Evolutionary conservation across 768 basidiomycete species (phyloP).

Genomic region (Asterophora parasitica): DNA sequence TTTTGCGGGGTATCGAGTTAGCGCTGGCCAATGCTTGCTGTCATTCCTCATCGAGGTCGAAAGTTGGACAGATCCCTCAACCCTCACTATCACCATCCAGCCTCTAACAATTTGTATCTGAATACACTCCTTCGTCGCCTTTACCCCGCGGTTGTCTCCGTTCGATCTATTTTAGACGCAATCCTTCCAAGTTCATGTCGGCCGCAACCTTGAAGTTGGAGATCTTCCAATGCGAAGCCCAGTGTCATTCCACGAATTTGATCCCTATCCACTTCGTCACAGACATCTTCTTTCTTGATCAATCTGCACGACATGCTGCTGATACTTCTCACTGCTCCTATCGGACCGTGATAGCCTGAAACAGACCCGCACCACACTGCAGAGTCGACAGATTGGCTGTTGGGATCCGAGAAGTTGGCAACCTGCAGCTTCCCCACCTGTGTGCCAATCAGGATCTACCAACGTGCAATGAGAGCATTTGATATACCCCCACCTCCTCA

Average conservation of each 20-base stretch:
- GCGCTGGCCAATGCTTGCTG: too few relatives aligned
- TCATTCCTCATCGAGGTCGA: too few relatives aligned
- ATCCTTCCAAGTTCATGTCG: not conserved
- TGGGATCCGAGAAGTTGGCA: not conserved
- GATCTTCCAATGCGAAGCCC: too few relatives aligned
- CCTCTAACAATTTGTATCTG: too few relatives aligned
- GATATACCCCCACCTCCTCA: not conserved
- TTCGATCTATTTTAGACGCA: not conserved
- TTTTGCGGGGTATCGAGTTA: too few relatives aligned
- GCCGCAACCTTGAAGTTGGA: too few relatives aligned
- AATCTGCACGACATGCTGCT: not conserved
- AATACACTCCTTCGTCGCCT: too few relatives aligned
- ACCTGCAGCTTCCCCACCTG: too few relatives aligned
- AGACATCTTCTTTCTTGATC: not conserved
- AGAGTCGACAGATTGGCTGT: not conserved
- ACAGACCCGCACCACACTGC: not conserved
- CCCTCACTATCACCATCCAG: too few relatives aligned
- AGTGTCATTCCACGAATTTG: too few relatives aligned
- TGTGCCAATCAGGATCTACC: not conserved
- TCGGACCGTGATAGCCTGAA: not conserved
- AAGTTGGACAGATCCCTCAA: too few relatives aligned
- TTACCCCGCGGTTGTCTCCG: too few relatives aligned
- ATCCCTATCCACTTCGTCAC: not conserved
- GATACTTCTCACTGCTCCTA: not conserved
- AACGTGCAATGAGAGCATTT: not conserved